Base-by-base conservation (phyloP, 306 rosid genomes). In the Myrica gale region DNA sequence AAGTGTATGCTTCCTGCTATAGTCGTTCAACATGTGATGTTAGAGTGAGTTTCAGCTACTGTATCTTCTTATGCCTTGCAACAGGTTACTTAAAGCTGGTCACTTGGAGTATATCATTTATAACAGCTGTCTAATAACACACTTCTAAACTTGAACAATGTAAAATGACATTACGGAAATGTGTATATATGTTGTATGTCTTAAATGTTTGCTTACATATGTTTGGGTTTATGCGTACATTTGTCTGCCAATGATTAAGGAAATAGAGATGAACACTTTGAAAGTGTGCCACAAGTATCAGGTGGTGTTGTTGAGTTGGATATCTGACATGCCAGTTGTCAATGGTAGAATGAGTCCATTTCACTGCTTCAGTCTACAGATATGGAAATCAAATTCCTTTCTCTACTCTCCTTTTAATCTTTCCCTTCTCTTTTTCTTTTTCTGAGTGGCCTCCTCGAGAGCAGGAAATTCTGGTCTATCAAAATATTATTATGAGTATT, bases 1-100 rank as follows among this genome's bases (percentile, higher is more conserved):
- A 87, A 86, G 98, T 87, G 56, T 47, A 51, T 46, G 19, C 20
- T 71, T 47, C 52, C 69, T 66, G 68, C 9, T 20, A 15, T n/a
- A 26, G 44, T 63, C 2, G 4, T 58, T 13, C 21, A 42, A 37
- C 19, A 55, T 19, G n/a, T 63, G 83, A n/a, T 69, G 21, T 71
- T 39, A 52, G 21, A 42, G 23, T 60, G 53, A 72, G 44, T 41
- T 61, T 69, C 71, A 51, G 71, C 79, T 71, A n/a, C 39, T 43
- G 41, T 5, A 48, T 71, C 32, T 73, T 32, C 63, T 42, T 60
- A 32, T 32, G 44, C 42, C 12, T 61, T n/a, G 15, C 32, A 61
- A 61, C 17, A 61, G 41, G 2, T 37, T 6, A 61, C 44, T 61
- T 37, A 13, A 32, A 32, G 17, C 68, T 61, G 42, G 19, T 61